Evolutionary conservation across 2,329 filamentous ascomycete genomes (phyloP).

Genomic region (Fusarium sp.): DNA sequence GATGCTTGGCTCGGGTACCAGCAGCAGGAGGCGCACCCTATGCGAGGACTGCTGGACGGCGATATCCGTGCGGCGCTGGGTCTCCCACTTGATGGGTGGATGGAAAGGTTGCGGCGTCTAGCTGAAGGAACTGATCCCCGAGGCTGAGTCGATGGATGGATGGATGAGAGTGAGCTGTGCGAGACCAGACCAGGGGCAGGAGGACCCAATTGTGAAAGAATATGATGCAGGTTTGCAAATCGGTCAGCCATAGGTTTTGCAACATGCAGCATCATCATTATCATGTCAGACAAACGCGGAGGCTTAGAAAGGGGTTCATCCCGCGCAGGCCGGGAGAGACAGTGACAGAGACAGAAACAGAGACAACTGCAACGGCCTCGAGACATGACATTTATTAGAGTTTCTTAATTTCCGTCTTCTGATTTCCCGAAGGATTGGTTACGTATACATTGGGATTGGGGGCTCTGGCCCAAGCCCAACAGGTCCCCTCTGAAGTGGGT

Average conservation of each 20-base stretch:
- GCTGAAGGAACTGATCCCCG: constrained; percentile 23
- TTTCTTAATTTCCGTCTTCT: not conserved
- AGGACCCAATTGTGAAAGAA: constrained; percentile 13
- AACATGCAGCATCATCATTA: constrained; percentile 23
- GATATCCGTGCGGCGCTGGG: constrained; percentile 29
- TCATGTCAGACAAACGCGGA: not conserved
- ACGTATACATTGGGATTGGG: constrained; percentile 1
- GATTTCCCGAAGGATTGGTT: not conserved
- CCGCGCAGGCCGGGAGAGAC: constrained; percentile 1
- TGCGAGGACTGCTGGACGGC: constrained; percentile 14
- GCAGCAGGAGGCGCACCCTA: constrained; percentile 17
- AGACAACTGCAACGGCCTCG: not conserved
- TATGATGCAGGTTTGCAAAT: constrained; percentile 24
- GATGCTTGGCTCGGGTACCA: constrained; percentile 22
- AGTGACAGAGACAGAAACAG: not conserved
- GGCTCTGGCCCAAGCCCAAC: constrained; percentile 16
- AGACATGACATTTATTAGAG: not conserved
- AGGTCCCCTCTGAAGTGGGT: constrained; percentile 11
- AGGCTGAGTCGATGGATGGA: constrained; percentile 30
- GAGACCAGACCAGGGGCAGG: constrained; percentile 20
- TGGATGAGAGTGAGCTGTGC: constrained; percentile 29
- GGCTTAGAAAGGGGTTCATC: constrained; percentile 6
- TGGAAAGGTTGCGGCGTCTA: constrained; percentile 29
- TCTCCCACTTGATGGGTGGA: constrained; percentile 34
- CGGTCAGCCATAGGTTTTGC: constrained; percentile 17